Conservation (phyloP, 177 flowering plant genomes). For the Vitis hybrid region DNA sequence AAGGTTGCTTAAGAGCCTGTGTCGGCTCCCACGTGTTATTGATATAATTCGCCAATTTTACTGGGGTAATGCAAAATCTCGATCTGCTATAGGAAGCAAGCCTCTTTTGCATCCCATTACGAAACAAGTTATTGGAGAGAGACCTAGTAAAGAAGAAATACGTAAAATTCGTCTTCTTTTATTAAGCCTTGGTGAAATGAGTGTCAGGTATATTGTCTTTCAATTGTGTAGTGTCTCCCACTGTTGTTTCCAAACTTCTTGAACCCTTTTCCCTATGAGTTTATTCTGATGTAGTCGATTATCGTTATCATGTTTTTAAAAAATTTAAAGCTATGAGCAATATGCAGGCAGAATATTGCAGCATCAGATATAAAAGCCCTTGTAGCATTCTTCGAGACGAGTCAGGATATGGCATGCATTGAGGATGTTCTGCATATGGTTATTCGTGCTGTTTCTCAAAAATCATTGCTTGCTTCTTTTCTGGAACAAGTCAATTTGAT, state of each 20-base stretch:
- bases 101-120: constrained; percentile 62
- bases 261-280: not conserved
- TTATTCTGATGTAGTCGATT: not conserved
- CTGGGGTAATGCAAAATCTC: constrained; percentile 62
- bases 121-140: constrained; percentile 61
- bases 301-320: not conserved
- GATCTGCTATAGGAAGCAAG: constrained; percentile 53
- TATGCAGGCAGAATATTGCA: constrained; percentile 79
- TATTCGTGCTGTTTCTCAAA: constrained; percentile 84
- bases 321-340: constrained; percentile 5
- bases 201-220: constrained; percentile 64
- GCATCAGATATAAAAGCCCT: constrained; percentile 79
- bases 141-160: constrained; percentile 77
- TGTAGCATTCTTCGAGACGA: constrained; percentile 79
- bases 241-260: not conserved
- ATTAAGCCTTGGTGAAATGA: constrained; percentile 97
- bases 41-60: constrained; percentile 80
- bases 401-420: constrained; percentile 87
- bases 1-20: constrained; percentile 64
- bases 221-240: not conserved
- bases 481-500: constrained; percentile 82
- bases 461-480: constrained; percentile 70
- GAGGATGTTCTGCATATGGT: constrained; percentile 97
- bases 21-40: constrained; percentile 79
- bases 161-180: constrained; percentile 93